These are phyloP conservation scores for Fusarium protoensiforme DNA, from an alignment of 2,329 filamentous ascomycete species.

Conservation along the genomic window DNA sequence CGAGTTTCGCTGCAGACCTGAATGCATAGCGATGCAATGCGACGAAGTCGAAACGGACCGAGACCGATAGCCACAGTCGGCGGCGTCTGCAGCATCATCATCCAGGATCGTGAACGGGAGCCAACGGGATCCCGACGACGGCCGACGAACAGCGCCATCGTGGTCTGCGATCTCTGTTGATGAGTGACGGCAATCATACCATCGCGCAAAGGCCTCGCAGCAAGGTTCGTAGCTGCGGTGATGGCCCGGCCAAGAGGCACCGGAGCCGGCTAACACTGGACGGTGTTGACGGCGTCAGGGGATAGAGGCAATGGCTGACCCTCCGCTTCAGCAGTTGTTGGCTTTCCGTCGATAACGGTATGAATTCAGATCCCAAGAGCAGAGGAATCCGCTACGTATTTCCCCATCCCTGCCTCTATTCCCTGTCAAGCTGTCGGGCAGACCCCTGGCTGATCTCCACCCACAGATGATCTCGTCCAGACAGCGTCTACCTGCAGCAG, in stretches of 20 bases:
- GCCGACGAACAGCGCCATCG: constrained; percentile 9
- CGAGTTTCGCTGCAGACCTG: constrained; percentile 5
- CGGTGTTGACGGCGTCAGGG: constrained; percentile 16
- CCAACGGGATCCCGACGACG: constrained; percentile 5
- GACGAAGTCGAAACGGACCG: constrained; percentile 34
- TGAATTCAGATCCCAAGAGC: constrained; percentile 26
- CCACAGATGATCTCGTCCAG: constrained; percentile 1
- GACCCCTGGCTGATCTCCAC: constrained; percentile 27
- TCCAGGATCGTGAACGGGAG: constrained; percentile 9
- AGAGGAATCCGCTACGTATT: constrained; percentile 22
- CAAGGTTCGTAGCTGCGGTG: constrained; percentile 1
- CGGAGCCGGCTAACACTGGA: constrained; percentile 4
- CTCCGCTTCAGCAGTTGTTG: constrained; percentile 12
- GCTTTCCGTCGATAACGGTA: constrained; percentile 18
- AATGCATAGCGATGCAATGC: constrained; percentile 22
- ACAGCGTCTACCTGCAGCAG: constrained; percentile 18
- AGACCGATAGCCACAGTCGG: constrained; percentile 18
- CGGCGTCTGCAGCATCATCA: constrained; percentile 26
- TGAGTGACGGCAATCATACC: constrained; percentile 13
- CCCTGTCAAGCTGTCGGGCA: constrained; percentile 24
- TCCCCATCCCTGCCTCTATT: constrained; percentile 13
- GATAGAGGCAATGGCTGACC: constrained; percentile 6
- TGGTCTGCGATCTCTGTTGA: constrained; percentile 6
- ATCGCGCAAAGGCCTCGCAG: constrained; percentile 7
- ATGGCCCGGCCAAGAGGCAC: constrained; percentile 10